Evolutionary conservation across 352 stramenopile genomes (phyloP).

Genomic region (Globisporangium recalcitrans): DNA sequence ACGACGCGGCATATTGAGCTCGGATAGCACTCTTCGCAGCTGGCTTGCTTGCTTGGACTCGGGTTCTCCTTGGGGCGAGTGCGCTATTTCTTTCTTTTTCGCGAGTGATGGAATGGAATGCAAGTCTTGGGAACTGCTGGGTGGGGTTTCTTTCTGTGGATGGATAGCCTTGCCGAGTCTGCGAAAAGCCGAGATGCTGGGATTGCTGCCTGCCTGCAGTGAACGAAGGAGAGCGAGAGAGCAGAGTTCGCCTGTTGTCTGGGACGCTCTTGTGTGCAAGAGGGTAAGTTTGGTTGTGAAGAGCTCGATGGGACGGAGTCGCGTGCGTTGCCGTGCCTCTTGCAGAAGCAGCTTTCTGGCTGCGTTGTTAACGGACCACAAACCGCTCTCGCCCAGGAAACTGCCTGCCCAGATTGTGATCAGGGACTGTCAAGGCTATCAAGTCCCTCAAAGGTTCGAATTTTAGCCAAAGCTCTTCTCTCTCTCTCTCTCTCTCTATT

Average conservation of each 20-base stretch:
- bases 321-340: not conserved
- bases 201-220: not conserved
- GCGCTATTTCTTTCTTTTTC: not conserved
- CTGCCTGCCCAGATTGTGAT: too few species aligned
- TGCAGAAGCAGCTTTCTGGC: not conserved
- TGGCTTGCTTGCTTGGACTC: too few species aligned
- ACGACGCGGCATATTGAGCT: not conserved
- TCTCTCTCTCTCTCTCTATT: too few species aligned
- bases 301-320: not conserved
- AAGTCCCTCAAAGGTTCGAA: too few species aligned
- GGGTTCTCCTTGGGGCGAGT: not conserved
- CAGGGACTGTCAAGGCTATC: too few species aligned
- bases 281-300: not conserved
- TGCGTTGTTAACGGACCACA: too few species aligned
- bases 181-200: not conserved
- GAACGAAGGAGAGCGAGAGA: not conserved
- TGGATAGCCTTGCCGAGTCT: not conserved
- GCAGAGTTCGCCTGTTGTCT: not conserved
- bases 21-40: not conserved
- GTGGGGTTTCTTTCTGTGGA: not conserved
- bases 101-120: not conserved
- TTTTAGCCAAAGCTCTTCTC: too few species aligned
- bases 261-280: conserved; percentile 1
- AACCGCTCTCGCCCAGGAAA: too few species aligned
- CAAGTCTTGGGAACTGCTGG: not conserved